phyloP scores from a whole-genome alignment of 768 basidiomycete species.

The Ramaria sp. region DNA sequence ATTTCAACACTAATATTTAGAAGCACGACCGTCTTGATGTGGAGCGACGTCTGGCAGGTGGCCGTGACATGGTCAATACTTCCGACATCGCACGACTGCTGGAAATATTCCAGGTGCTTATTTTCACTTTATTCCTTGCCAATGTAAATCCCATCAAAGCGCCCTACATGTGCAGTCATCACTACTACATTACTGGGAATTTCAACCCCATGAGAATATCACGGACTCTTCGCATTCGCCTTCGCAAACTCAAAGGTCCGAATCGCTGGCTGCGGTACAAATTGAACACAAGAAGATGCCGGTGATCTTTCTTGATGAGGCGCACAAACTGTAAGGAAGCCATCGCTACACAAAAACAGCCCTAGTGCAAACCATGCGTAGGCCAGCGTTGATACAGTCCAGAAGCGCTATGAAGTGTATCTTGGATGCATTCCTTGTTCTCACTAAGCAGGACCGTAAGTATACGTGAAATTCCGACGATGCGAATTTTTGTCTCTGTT shows the following conservation, averaged over 20 bases:
- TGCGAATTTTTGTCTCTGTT: neutral
- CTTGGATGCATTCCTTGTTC: conserved; percentile 75
- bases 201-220: conserved; percentile 33
- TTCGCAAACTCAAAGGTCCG: conserved; percentile 17
- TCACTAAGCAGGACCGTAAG: conserved; percentile 67
- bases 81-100: conserved; percentile 75
- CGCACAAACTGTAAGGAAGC: conserved; percentile 59
- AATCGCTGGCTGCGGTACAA: conserved; percentile 8
- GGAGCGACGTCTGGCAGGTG: conserved; percentile 47
- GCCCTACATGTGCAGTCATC: conserved; percentile 35
- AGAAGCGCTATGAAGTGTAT: conserved; percentile 75
- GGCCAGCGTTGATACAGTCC: conserved; percentile 66
- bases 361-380: conserved; percentile 18
- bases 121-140: neutral
- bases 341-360: neutral
- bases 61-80: conserved; percentile 43
- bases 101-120: conserved; percentile 70
- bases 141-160: neutral
- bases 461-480: neutral
- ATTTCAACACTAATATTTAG: conserved; percentile 6
- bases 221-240: conserved; percentile 22
- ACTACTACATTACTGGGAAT: conserved; percentile 64
- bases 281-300: conserved; percentile 52
- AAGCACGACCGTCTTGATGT: conserved; percentile 72
- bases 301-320: conserved; percentile 78